Evolutionary conservation across 441 rosid genomes (phyloP).

Genomic region (Populus hybrid): DNA sequence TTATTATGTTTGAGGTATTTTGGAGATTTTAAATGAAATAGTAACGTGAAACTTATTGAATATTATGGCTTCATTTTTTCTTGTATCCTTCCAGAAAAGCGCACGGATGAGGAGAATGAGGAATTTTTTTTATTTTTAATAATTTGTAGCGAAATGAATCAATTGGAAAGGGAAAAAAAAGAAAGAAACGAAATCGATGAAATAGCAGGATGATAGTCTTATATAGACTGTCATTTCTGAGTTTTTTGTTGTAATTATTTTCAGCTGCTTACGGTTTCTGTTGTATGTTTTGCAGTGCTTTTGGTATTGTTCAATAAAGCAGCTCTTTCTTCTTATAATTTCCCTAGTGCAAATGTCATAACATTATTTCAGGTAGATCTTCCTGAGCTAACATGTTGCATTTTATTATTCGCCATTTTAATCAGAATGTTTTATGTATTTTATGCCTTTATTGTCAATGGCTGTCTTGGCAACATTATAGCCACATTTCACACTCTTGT

Average conservation of each 20-base stretch:
- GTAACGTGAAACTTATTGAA: background rate
- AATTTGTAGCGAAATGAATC: background rate
- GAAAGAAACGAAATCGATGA: background rate
- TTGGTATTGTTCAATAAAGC: slow-evolving; percentile 93
- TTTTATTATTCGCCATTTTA: background rate
- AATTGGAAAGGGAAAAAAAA: background rate
- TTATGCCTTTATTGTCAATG: background rate
- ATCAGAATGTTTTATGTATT: background rate
- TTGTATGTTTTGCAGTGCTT: slow-evolving; percentile 49
- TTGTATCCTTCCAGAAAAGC: background rate
- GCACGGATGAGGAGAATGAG: background rate
- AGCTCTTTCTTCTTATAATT: slow-evolving; percentile 83
- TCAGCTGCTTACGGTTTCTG: background rate
- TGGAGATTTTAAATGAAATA: background rate
- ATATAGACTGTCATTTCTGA: background rate
- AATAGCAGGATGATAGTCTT: background rate
- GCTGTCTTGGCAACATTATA: background rate
- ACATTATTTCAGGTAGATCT: slow-evolving; percentile 47
- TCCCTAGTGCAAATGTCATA: slow-evolving; percentile 83
- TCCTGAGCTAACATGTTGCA: background rate
- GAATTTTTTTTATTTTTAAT: background rate
- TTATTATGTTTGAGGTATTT: background rate
- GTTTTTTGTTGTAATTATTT: background rate
- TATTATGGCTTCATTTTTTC: background rate
- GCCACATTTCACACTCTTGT: background rate